Base-by-base conservation (phyloP, 495 filamentous ascomycete genomes). In the Cudoniella acicularis region DNA sequence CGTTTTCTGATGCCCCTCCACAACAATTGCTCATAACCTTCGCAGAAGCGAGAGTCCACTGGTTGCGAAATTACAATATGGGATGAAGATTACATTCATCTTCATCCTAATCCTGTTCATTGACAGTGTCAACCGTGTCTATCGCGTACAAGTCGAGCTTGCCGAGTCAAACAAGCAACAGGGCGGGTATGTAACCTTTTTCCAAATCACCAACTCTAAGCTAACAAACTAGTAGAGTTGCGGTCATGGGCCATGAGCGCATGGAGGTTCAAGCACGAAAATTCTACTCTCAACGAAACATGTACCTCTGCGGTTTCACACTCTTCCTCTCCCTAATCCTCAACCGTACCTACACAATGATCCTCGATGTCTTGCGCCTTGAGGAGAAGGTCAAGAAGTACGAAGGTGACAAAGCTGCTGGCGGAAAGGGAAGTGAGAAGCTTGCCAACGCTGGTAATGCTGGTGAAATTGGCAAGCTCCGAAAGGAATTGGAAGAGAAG, bases 201-300 rank as follows among this genome's bases (percentile, higher is more conserved):
- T 36, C 30, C 26, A 21, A 2, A 43, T 13, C 11, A 20, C 16
- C 1, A 51, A 46, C 13, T 2, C 36, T 41, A 23, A 41, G 17
- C 54, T 60, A 57, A 60, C 57, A 57, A 10, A 45, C 26, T 46
- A 75, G 76, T 63, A 85, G 83, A 63, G 83, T 85, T 49, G 83
- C 87, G 52, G 80, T 95, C 40, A 86, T 87, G 70, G 89, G 95
- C 51, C 87, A 88, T 72, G 94, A 96, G 71, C 91, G 94, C 61
- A 90, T 95, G 84, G 94, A 98, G 75, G 91, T 97, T 17, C 94
- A 98, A 73, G 94, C 94, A 59, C 92, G 94, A 80, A 98, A 98
- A 75, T 98, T 98, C 81, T 98, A 98, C 84, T 96, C 92, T 59
- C 92, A 98, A 78, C 93, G 94, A 70, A 98, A 98, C 84, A 97